Base-by-base conservation (phyloP, 192 early-diverging fungal species). In the Linnemannia exigua region DNA sequence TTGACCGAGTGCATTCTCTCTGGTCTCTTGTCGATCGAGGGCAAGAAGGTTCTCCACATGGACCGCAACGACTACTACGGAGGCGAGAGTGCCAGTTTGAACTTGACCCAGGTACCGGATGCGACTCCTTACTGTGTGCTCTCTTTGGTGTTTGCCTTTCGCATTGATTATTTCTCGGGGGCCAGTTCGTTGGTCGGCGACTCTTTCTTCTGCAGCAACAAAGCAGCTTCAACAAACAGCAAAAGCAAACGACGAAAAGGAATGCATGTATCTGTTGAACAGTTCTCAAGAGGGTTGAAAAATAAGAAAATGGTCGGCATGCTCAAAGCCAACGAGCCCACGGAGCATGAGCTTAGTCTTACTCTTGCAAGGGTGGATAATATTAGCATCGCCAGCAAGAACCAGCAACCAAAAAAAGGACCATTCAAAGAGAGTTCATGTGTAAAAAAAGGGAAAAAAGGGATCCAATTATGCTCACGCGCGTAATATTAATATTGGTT, bases 11-110 rank as follows among this genome's bases (percentile, higher is more conserved):
- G 96, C 89, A 94, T 97, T 83, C 91, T 97, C 35, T 97, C 96
- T 15, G 96, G 96, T 46, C 89, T 96, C 61, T 91, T 97, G 44
- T 96, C 96, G 11, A 94, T 96, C 37, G 96, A 97, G 83, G 96
- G 96, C 88, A 96, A 97, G 89, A 96, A 96, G 86, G 96, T 97
- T n/a, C 90, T 97, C 74, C 96, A 97, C 81, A 93, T 97, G 81
- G 96, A 97, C 89, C 92, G 95, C 75, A 96, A 99, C 89, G 97
- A 98, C 88, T 99, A 99, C 90, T 99, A 99, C 85, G 98, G 99
- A 83, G 99, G 95, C 79, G 99, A 98, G 68, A 94, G 95, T 74
- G 98, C 99, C 52, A 96, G 94, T 67, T 92, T 99, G 75, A 99
- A 99, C 92, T 93, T 99, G 88, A 94, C 97, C 54, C 98, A 99